Evolutionary conservation across 805 yeast species (phyloP), one percentile per base, ranked within the genome.

Genomic region (Kurtzmaniella cleridarum): DNA sequence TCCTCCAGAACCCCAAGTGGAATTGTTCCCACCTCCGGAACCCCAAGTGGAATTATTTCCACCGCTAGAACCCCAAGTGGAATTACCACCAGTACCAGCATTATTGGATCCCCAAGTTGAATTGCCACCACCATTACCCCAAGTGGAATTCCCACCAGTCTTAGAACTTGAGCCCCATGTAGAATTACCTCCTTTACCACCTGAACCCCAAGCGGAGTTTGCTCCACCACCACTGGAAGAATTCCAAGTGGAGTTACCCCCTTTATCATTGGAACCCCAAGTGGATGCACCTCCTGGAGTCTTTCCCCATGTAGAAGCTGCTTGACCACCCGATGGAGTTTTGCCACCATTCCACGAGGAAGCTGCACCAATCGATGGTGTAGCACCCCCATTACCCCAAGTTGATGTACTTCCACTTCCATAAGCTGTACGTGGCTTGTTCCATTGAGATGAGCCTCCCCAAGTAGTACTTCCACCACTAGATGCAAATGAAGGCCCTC

Each of bases 211-310:
- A 9, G 59, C 48, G 4, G 57, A 51, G 5, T 46, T 49, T 3
- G 45, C 54, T 6, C 60, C 61, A 14, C 49, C 59, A 29, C 57
- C 57, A 13, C 61, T 62, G 34, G 66, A 65, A 20, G 35, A 17
- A 10, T 18, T 18, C 79, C 81, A 76, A 4, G 77, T 63, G 6
- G 83, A 76, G 11, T 76, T 64, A 48, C 68, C 72, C 35, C 78
- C 73, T 20, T 20, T 20, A 20, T 20, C 24, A 14, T 45, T 42
- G 13, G 60, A 53, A 3, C 66, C 64, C 57, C 62, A 54, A 10
- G 53, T 36, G 2, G 56, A 50, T 5, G 49, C 38, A 9, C 53
- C 46, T 13, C 40, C 40, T 10, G 43, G 34, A 12, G 35, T 15
- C 38, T 30, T 34, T 4, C 48, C 48, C 45, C 49, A 44, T 9